phyloP scores from a whole-genome alignment of 306 rosid species.

The Cucurbita moschata region DNA sequence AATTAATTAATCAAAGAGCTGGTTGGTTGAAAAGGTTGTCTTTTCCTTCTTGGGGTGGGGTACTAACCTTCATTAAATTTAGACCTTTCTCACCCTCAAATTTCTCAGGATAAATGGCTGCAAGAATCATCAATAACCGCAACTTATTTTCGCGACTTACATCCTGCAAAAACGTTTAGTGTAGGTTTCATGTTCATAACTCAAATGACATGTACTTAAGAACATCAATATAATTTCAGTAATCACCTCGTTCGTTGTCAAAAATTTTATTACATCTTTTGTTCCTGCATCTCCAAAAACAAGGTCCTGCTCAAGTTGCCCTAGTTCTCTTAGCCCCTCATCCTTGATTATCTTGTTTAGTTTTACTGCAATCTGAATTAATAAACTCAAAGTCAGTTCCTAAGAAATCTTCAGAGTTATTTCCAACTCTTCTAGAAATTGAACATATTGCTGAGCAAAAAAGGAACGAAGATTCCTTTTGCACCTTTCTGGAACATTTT shows the following conservation, averaged over 20 bases:
- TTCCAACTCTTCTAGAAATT: neutral
- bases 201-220: neutral
- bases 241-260: conserved; percentile 49
- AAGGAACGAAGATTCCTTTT: neutral
- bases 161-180: conserved; percentile 47
- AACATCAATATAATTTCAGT: conserved; percentile 5
- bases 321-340: conserved; percentile 63
- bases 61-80: conserved; percentile 73
- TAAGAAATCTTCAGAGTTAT: neutral
- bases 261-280: conserved; percentile 76
- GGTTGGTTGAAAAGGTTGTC: neutral
- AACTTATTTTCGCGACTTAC: conserved; percentile 67
- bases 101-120: conserved; percentile 86
- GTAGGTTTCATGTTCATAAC: neutral
- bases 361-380: conserved; percentile 72
- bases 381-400: conserved; percentile 9
- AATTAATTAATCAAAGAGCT: neutral
- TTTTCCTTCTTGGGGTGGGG: neutral
- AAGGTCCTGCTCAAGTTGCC: conserved; percentile 82
- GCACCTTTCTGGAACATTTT: neutral
- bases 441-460: neutral
- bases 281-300: conserved; percentile 93
- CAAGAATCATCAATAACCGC: conserved; percentile 90
- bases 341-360: conserved; percentile 61
- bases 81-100: conserved; percentile 84